These are phyloP conservation scores for Rhizopus delemar DNA, from an alignment of 371 early-diverging fungal species.

Conservation along the genomic window DNA sequence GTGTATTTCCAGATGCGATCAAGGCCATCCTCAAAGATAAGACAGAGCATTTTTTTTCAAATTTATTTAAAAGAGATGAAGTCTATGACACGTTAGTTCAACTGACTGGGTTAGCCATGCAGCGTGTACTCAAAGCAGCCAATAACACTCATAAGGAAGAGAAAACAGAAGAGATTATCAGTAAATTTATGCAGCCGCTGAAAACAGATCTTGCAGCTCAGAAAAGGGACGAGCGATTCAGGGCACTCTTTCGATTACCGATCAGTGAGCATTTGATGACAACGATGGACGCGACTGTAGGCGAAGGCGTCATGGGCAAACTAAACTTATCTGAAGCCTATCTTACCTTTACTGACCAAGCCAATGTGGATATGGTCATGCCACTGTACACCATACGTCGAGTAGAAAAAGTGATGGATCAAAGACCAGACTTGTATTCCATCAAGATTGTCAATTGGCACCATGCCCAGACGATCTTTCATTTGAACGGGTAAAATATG, in stretches of 20 bases:
- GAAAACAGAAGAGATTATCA: constrained; percentile 24
- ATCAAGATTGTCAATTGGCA: constrained; percentile 69
- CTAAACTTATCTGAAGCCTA: constrained; percentile 84
- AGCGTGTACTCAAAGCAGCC: constrained; percentile 81
- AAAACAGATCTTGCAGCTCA: constrained; percentile 66
- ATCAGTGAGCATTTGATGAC: constrained; percentile 60
- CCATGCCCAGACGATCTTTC: constrained; percentile 53
- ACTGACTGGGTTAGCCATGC: constrained; percentile 84
- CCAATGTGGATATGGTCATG: constrained; percentile 66
- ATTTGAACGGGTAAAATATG: constrained; percentile 46
- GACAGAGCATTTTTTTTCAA: constrained; percentile 86
- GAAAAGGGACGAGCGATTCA: constrained; percentile 79
- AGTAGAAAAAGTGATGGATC: constrained; percentile 74
- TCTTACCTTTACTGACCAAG: constrained; percentile 69
- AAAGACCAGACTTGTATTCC: constrained; percentile 35
- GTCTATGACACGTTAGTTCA: constrained; percentile 90
- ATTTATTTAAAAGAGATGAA: constrained; percentile 93
- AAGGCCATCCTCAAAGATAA: constrained; percentile 80
- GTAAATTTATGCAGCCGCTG: constrained; percentile 55
- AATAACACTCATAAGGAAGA: background rate
- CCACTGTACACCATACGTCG: constrained; percentile 90
- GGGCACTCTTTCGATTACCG: constrained; percentile 72
- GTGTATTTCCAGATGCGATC: constrained; percentile 88
- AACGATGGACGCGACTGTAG: constrained; percentile 41
- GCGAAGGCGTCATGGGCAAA: constrained; percentile 52